Percentiles rank a stretch among this genome's conserved stretches.
Conservation (phyloP, 352 stramenopile genomes). For the Thalassiosira hispida region DNA sequence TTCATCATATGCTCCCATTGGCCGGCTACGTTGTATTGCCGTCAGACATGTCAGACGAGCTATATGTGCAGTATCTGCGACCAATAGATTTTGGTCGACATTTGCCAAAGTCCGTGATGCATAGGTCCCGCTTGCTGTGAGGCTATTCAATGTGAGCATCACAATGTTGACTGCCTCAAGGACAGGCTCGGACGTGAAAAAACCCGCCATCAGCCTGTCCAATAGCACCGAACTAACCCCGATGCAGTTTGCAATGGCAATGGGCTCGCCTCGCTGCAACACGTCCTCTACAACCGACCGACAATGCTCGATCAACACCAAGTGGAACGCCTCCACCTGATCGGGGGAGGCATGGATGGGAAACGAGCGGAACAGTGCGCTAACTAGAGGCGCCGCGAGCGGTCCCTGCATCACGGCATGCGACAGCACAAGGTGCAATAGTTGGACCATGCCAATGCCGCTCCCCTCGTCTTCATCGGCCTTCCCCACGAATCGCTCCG, state of each 20-base stretch:
- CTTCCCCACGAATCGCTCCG: constrained; percentile 75
- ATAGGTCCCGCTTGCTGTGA: constrained; percentile 70
- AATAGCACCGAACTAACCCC: constrained; percentile 80
- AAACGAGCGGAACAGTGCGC: constrained; percentile 80
- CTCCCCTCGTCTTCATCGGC: constrained; percentile 50
- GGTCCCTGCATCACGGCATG: constrained; percentile 72
- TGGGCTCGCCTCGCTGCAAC: constrained; percentile 71
- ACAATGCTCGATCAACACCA: constrained; percentile 83
- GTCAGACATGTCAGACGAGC: constrained; percentile 73
- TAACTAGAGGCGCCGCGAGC: constrained; percentile 72
- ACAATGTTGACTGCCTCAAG: constrained; percentile 73
- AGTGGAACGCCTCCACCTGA: constrained; percentile 83
- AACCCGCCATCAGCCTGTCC: constrained; percentile 79
- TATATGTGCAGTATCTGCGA: constrained; percentile 79
- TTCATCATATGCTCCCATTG: constrained; percentile 63
- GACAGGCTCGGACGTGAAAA: constrained; percentile 79
- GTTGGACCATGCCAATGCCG: constrained; percentile 76
- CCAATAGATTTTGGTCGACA: constrained; percentile 73
- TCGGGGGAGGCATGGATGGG: constrained; percentile 81
- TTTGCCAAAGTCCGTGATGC: constrained; percentile 65
- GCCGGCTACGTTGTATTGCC: constrained; percentile 72
- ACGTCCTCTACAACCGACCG: constrained; percentile 74
- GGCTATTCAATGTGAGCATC: constrained; percentile 65
- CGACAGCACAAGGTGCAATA: constrained; percentile 78
- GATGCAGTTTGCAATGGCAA: constrained; percentile 81